Base-by-base conservation (phyloP, 805 yeast species). In the Lachancea waltii region DNA sequence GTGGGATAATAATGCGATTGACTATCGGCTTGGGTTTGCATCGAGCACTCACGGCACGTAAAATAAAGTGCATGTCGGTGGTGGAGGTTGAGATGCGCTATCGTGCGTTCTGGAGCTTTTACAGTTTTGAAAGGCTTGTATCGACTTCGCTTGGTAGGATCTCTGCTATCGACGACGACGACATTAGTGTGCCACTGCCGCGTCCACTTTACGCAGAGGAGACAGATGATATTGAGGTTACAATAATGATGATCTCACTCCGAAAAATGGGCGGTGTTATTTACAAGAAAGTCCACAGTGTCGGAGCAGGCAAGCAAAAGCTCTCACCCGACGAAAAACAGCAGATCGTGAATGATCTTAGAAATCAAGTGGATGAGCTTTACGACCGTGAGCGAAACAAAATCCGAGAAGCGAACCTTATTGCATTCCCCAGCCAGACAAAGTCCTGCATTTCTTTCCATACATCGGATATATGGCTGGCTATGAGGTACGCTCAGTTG, bases 121-220 rank as follows among this genome's bases (percentile, higher is more conserved):
- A 70, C 46, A 64, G 63, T 40, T 62, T 69, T 48, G 79, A 73
- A 44, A 47, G 78, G 30, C 54, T 71, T 15, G 64, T 75, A 15
- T 68, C 76, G 4, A 56, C 69, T 9, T 64, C 73, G 11, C 49
- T 75, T 17, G 77, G 79, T 1, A 61, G 78, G 25, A 70, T 73
- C 2, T 59, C 70, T 18, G 64, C 70, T 0, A 54, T 76, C 14
- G 65, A 67, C 24, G 79, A 74, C 41, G 65, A 65, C 36, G 77
- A 73, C 44, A 69, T 75, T 29, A 71, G 70, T 34, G 64, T 67
- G 0, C 71, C 69, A 0, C 39, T 59, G 5, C 75, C 76, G 2
- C 53, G 54, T 15, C 51, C 68, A 5, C 40, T 70, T 11, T 56
- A 54, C 10, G 65, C 59, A n/a, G 72, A 67, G 17, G 72, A 68